These are phyloP conservation scores for Septoria petroselini DNA, from an alignment of 2,329 filamentous ascomycete genomes.

Conservation along the genomic window DNA sequence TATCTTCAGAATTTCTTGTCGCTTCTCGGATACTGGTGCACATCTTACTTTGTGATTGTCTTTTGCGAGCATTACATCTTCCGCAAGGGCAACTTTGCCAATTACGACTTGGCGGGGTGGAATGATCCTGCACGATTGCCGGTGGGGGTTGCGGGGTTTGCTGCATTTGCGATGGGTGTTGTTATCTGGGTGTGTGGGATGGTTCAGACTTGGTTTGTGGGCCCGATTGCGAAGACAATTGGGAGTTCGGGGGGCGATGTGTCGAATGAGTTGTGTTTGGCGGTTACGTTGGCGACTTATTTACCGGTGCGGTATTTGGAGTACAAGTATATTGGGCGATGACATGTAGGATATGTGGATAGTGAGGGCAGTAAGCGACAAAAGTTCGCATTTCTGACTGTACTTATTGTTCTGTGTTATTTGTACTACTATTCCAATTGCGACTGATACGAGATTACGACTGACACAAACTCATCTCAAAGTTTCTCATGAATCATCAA, in stretches of 20 bases:
- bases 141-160: constrained; percentile 42
- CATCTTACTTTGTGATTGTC: constrained; percentile 47
- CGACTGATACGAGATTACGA: too few species aligned
- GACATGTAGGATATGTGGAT: background rate
- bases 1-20: constrained; percentile 48
- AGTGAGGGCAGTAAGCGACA: too few species aligned
- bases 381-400: too few species aligned
- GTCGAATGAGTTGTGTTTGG: constrained; percentile 53
- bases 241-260: constrained; percentile 57
- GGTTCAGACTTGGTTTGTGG: constrained; percentile 41
- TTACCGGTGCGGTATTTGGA: constrained; percentile 51
- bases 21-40: constrained; percentile 49
- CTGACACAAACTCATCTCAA: too few species aligned
- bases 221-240: constrained; percentile 57
- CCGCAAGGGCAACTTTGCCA: constrained; percentile 40
- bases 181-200: constrained; percentile 56
- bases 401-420: too few species aligned
- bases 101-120: constrained; percentile 48
- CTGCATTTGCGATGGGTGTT: constrained; percentile 42
- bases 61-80: constrained; percentile 48
- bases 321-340: constrained; percentile 46
- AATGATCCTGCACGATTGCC: constrained; percentile 46
- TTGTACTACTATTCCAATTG: too few species aligned
- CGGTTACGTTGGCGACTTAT: constrained; percentile 50
- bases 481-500: too few species aligned